Conservation (phyloP, 495 filamentous ascomycete genomes). For the Trichoderma erinaceum region DNA sequence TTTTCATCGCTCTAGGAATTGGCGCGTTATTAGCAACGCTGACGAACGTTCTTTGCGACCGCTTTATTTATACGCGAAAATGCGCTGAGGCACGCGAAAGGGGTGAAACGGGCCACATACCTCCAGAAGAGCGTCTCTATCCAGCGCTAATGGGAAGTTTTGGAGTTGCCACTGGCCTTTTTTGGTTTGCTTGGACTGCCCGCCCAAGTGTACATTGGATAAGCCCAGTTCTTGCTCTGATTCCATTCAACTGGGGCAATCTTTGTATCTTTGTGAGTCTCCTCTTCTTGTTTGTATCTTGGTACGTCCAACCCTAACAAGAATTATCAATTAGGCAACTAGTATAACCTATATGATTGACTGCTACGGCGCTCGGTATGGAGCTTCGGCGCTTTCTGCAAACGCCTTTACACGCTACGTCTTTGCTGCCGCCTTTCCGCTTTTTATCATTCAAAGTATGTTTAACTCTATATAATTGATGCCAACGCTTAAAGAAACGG, state of each 20-base stretch:
- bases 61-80: constrained; percentile 30
- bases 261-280: background rate
- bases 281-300: background rate
- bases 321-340: background rate
- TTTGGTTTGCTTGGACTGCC: constrained; percentile 42
- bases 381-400: constrained; percentile 3
- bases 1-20: constrained; percentile 70
- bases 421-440: background rate
- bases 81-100: constrained; percentile 22
- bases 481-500: background rate
- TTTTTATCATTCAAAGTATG: constrained; percentile 1
- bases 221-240: background rate
- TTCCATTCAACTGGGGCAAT: constrained; percentile 10
- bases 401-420: constrained; percentile 11
- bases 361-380: background rate
- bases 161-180: constrained; percentile 46
- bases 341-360: constrained; percentile 3
- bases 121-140: constrained; percentile 50
- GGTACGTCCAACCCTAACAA: background rate
- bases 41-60: constrained; percentile 54
- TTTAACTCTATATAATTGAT: background rate
- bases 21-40: constrained; percentile 63
- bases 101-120: constrained; percentile 20
- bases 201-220: constrained; percentile 25
- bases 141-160: constrained; percentile 51